These are phyloP conservation scores for Exophiala xenobiotica DNA, from an alignment of 2,329 filamentous ascomycete species.

Conservation along the genomic window DNA sequence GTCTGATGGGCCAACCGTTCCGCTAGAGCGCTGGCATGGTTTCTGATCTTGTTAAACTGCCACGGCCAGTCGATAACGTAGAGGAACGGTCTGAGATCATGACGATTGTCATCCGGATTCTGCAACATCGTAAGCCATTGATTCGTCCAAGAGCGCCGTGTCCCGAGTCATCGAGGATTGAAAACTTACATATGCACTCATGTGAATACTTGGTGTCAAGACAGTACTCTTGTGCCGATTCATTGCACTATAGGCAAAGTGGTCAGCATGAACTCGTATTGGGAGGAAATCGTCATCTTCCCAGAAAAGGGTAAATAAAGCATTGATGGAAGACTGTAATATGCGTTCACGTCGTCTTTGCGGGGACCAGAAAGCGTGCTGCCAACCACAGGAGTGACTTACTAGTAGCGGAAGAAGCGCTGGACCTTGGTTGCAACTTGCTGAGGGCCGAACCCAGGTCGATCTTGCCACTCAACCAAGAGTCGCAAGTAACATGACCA, in stretches of 20 bases:
- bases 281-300: constrained; percentile 9
- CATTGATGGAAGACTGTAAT: constrained; percentile 4
- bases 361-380: neutral
- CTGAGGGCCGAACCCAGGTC: constrained; percentile 20
- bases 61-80: constrained; percentile 34
- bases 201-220: constrained; percentile 58
- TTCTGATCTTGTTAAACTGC: constrained; percentile 9
- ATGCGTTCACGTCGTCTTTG: neutral
- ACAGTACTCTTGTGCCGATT: constrained; percentile 66
- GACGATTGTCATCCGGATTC: constrained; percentile 58
- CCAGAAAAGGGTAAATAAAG: constrained; percentile 30
- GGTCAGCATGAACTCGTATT: constrained; percentile 41
- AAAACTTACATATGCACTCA: constrained; percentile 32
- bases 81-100: constrained; percentile 57
- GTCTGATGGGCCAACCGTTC: neutral
- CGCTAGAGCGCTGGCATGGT: constrained; percentile 1
- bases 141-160: neutral
- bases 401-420: constrained; percentile 39
- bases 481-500: constrained; percentile 57
- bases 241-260: constrained; percentile 50
- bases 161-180: neutral
- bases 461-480: constrained; percentile 36
- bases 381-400: neutral
- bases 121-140: constrained; percentile 45
- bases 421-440: constrained; percentile 51